Evolutionary conservation across 257 asterid species (phyloP).

Genomic region (Solanum sitiens): DNA sequence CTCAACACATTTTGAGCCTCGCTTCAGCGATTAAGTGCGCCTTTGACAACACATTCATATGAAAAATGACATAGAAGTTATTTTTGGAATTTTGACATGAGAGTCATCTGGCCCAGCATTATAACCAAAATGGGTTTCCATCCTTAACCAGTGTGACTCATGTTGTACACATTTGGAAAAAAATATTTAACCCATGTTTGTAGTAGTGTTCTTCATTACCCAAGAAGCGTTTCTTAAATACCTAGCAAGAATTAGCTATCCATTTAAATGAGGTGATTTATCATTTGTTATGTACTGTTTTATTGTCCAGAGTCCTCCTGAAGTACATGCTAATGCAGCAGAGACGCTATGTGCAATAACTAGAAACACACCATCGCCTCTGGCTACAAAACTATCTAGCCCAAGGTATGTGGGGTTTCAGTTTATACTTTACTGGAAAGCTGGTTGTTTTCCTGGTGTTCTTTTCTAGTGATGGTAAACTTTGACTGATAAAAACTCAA

Average conservation of each 20-base stretch:
- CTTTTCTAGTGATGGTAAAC: not conserved
- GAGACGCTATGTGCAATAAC: slow-evolving; percentile 90
- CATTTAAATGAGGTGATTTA: not conserved
- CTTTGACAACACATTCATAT: not conserved
- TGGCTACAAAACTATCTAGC: slow-evolving; percentile 84
- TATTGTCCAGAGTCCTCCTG: slow-evolving; percentile 66
- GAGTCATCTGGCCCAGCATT: not conserved
- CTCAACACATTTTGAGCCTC: not conserved
- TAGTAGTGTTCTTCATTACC: not conserved
- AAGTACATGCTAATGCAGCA: slow-evolving; percentile 96
- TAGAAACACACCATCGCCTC: slow-evolving; percentile 74
- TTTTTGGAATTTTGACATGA: not conserved
- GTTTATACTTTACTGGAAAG: slow-evolving; percentile 1
- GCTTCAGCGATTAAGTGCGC: not conserved
- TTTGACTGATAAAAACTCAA: not conserved
- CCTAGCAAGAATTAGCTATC: not conserved
- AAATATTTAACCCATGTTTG: not conserved
- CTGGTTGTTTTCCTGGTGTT: not conserved
- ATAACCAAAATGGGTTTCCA: not conserved
- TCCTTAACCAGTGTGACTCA: not conserved
- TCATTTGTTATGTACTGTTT: not conserved
- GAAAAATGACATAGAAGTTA: not conserved
- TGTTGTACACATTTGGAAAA: not conserved
- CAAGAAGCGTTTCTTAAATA: not conserved
- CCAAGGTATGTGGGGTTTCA: slow-evolving; percentile 48